These are phyloP conservation scores for Lepidium didymum DNA, from an alignment of 345 rosid species.

Conservation along the genomic window DNA sequence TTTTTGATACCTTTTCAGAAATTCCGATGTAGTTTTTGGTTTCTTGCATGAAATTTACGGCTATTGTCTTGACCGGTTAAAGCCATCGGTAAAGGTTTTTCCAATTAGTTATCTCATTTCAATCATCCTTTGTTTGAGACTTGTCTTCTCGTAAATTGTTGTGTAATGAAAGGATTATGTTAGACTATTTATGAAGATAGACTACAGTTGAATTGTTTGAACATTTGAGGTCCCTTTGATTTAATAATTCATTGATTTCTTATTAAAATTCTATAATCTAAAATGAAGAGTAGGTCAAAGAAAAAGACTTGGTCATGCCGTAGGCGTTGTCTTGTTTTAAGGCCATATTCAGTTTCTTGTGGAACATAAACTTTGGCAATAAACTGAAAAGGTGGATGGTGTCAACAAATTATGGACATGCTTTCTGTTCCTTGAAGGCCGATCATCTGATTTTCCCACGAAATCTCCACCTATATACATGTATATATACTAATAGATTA, in stretches of 20 bases:
- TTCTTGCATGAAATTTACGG: not conserved
- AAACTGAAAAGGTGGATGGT: not conserved
- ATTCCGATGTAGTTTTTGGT: constrained; percentile 3
- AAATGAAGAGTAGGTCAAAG: not conserved
- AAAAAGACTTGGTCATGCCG: constrained; percentile 6
- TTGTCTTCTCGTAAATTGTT: not conserved
- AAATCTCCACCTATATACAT: not conserved
- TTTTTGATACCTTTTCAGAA: constrained; percentile 3
- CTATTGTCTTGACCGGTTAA: constrained; percentile 4
- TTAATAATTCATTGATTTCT: not conserved
- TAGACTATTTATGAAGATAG: not conserved
- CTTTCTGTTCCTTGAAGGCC: not conserved
- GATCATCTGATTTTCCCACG: not conserved
- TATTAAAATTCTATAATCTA: not conserved
- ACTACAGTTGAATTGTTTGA: not conserved
- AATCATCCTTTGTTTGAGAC: not conserved
- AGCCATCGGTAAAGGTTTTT: not conserved
- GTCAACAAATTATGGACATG: constrained; percentile 23
- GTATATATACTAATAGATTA: not conserved
- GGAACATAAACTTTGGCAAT: not conserved
- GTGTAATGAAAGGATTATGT: not conserved
- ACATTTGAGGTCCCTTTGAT: not conserved
- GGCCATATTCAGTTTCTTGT: not conserved
- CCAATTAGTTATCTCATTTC: not conserved
- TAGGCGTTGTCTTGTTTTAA: not conserved